A percentile compares a stretch with the other conserved stretches of the same genome.
Evolutionary conservation across 2,329 filamentous ascomycete genomes (phyloP).

Genomic region (Xylaria sp.): DNA sequence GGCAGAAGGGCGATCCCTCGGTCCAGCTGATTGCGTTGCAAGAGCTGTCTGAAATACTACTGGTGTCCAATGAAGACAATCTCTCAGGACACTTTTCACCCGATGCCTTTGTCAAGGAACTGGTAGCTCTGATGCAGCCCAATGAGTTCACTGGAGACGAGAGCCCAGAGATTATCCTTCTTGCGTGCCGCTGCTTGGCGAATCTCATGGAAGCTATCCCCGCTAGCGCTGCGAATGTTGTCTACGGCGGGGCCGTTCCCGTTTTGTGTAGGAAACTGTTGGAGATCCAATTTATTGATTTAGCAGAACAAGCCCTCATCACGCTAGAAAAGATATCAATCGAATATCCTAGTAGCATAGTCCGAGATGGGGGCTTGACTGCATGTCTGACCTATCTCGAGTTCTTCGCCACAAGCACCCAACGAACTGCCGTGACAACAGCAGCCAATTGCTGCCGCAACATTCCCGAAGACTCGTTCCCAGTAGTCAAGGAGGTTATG

Average conservation of each 20-base stretch:
- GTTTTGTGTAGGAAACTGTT: constrained; percentile 94
- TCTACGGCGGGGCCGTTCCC: constrained; percentile 96
- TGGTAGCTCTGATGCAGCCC: constrained; percentile 90
- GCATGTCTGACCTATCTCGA: constrained; percentile 97
- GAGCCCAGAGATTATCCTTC: constrained; percentile 96
- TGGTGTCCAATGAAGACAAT: constrained; percentile 97
- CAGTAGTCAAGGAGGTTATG: constrained; percentile 94
- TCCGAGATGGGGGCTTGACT: constrained; percentile 92
- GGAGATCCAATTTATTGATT: constrained; percentile 96
- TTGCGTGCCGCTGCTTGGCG: constrained; percentile 93
- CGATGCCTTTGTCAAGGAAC: constrained; percentile 93
- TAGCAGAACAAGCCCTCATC: constrained; percentile 96
- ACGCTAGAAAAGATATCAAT: constrained; percentile 97
- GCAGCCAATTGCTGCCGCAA: constrained; percentile 98
- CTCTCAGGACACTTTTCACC: constrained; percentile 94
- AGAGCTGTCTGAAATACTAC: constrained; percentile 89
- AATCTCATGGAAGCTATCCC: constrained; percentile 98
- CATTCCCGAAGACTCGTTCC: constrained; percentile 92
- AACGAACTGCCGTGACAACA: constrained; percentile 95
- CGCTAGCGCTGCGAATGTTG: constrained; percentile 91
- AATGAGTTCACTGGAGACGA: constrained; percentile 84
- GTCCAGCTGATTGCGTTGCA: constrained; percentile 91
- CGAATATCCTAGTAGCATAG: constrained; percentile 94
- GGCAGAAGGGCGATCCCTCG: constrained; percentile 85
- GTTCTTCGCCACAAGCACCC: constrained; percentile 97